Conservation (phyloP, 2,329 filamentous ascomycete species). For the Aspergillus brunneoviolaceus region DNA sequence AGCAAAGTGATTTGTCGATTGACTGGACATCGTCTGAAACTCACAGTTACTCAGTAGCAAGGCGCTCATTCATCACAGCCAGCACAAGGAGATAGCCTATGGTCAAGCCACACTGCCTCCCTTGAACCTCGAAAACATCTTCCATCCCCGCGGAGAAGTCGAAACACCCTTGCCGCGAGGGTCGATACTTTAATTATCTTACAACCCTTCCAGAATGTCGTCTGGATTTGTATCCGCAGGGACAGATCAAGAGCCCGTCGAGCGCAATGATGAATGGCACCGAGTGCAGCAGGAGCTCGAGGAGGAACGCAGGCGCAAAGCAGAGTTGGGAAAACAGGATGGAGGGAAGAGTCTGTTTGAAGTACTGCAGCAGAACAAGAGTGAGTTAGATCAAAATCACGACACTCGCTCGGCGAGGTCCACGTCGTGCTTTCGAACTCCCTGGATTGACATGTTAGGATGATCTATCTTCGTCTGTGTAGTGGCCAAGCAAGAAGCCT, state of each 20-base stretch:
- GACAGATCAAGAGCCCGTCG: constrained; percentile 40
- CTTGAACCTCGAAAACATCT: not conserved
- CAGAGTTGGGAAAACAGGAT: constrained; percentile 54
- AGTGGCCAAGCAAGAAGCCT: constrained; percentile 53
- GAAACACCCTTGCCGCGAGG: not conserved
- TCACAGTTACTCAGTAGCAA: not conserved
- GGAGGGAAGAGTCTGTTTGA: constrained; percentile 52
- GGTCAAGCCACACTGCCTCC: not conserved
- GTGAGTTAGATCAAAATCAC: constrained; percentile 33
- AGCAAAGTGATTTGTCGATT: not conserved
- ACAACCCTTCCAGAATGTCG: constrained; percentile 35
- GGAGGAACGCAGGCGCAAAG: constrained; percentile 46
- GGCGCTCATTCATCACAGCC: not conserved
- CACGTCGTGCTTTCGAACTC: constrained; percentile 3
- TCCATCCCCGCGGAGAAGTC: not conserved
- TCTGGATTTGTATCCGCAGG: constrained; percentile 48
- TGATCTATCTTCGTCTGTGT: constrained; percentile 23
- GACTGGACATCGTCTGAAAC: not conserved
- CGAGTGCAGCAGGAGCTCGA: constrained; percentile 48
- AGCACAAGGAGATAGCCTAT: not conserved
- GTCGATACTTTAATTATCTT: not conserved
- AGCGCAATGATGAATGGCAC: constrained; percentile 46
- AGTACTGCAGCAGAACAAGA: constrained; percentile 51
- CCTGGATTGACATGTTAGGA: constrained; percentile 43
- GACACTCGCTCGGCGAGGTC: not conserved